A percentile compares a stretch with the other conserved stretches of the same genome.
Conservation (phyloP, 176 grass and related monocot species). For the Aegilops umbellulata region DNA sequence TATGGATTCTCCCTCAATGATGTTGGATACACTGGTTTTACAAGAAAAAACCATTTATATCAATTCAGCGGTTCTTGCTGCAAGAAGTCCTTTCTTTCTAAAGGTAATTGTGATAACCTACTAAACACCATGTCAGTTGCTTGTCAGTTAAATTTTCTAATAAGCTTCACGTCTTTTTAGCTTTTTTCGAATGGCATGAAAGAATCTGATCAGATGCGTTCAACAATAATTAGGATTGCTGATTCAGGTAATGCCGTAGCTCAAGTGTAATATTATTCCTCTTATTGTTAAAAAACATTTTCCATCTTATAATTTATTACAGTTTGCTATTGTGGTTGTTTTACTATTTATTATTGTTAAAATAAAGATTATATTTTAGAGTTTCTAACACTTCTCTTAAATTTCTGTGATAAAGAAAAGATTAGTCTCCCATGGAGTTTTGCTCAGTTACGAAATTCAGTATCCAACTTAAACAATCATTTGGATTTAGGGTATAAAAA, state of each 20-base stretch:
- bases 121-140: neutral
- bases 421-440: neutral
- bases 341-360: neutral
- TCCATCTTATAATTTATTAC: neutral
- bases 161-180: slow-evolving; percentile 38
- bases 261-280: too few species aligned
- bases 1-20: slow-evolving; percentile 29
- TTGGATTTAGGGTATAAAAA: neutral
- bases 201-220: too few species aligned
- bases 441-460: neutral
- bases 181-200: slow-evolving; percentile 40
- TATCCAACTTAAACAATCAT: neutral
- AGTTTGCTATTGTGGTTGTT: neutral
- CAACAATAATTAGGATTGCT: too few species aligned
- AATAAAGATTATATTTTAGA: neutral
- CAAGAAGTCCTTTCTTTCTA: slow-evolving; percentile 64
- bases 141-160: slow-evolving; percentile 13
- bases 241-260: too few species aligned
- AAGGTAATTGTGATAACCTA: slow-evolving; percentile 51
- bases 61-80: slow-evolving; percentile 60
- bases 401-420: neutral
- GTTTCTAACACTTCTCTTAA: neutral
- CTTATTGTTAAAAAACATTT: too few species aligned
- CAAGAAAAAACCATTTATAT: slow-evolving; percentile 75
- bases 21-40: slow-evolving; percentile 42